These are phyloP conservation scores for Kluyveromyces siamensis DNA, from an alignment of 805 yeast species.

Conservation along the genomic window DNA sequence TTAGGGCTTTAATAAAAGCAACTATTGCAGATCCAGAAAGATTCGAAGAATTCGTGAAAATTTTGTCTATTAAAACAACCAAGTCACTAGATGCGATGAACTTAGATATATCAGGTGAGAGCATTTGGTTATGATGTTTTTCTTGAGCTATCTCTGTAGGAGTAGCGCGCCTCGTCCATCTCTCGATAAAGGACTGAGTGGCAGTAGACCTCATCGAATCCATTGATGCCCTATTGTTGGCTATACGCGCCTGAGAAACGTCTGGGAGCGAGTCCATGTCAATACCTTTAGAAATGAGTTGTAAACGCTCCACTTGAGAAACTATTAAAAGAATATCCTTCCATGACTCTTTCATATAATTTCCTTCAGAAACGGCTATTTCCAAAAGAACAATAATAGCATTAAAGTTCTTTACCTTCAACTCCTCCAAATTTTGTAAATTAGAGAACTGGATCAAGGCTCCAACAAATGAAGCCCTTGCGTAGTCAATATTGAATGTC, in stretches of 20 bases:
- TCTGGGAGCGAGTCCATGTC: slow-evolving; percentile 82
- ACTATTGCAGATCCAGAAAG: slow-evolving; percentile 79
- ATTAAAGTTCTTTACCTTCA: slow-evolving; percentile 69
- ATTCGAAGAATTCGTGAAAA: slow-evolving; percentile 73
- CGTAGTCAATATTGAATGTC: slow-evolving; percentile 72
- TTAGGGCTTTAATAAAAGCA: slow-evolving; percentile 76
- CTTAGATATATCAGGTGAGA: slow-evolving; percentile 48
- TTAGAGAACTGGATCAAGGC: slow-evolving; percentile 84
- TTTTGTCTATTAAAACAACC: slow-evolving; percentile 74
- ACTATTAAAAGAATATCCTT: slow-evolving; percentile 68
- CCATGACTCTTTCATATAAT: slow-evolving; percentile 71
- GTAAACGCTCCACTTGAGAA: slow-evolving; percentile 87
- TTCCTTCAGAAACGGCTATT: slow-evolving; percentile 74
- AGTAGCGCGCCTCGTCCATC: slow-evolving; percentile 45
- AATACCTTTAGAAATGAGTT: slow-evolving; percentile 78
- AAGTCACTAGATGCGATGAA: slow-evolving; percentile 56
- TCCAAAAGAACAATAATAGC: slow-evolving; percentile 71
- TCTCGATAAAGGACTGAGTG: slow-evolving; percentile 42
- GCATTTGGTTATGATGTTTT: slow-evolving; percentile 62
- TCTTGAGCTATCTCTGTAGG: slow-evolving; percentile 61
- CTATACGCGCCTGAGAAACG: slow-evolving; percentile 64
- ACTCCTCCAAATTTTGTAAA: slow-evolving; percentile 66
- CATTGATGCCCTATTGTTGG: slow-evolving; percentile 40
- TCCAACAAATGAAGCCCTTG: slow-evolving; percentile 81
- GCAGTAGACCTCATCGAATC: slow-evolving; percentile 41